Evolutionary conservation across 768 basidiomycete genomes (phyloP).

Genomic region (Baorangia bicolor): DNA sequence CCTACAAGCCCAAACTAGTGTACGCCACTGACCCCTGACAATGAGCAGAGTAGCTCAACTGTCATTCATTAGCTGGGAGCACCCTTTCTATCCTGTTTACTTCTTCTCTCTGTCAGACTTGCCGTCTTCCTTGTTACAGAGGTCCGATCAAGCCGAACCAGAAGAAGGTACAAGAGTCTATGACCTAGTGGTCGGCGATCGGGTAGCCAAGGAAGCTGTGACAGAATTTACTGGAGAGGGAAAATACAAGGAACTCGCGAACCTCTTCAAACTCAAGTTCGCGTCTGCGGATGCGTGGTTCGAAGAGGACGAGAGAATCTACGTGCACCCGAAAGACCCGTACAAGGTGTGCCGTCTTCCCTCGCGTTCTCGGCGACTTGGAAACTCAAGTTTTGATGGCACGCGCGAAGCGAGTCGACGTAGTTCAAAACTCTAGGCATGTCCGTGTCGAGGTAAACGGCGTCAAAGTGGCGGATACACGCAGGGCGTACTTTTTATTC

Average conservation of each 20-base stretch:
- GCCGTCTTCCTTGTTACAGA: conserved; percentile 40
- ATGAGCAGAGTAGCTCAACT: neutral
- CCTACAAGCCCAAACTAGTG: conserved; percentile 58
- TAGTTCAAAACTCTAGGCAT: conserved; percentile 58
- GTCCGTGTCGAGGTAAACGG: conserved; percentile 60
- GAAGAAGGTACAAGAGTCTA: conserved; percentile 38
- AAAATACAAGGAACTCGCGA: conserved; percentile 39
- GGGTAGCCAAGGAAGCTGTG: conserved; percentile 40
- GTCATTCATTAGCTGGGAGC: conserved; percentile 49
- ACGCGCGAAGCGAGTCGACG: conserved; percentile 52
- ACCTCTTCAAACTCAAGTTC: conserved; percentile 50
- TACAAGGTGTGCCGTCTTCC: conserved; percentile 53
- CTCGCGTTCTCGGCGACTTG: too few species aligned
- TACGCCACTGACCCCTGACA: conserved; percentile 33
- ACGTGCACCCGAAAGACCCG: conserved; percentile 62
- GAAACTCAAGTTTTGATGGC: neutral
- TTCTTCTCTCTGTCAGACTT: conserved; percentile 51
- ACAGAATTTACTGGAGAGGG: conserved; percentile 30
- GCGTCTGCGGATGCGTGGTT: conserved; percentile 61
- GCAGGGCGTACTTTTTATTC: conserved; percentile 51
- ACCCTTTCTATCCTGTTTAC: conserved; percentile 51
- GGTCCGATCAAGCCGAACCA: conserved; percentile 28
- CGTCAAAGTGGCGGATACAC: conserved; percentile 61
- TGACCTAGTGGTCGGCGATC: conserved; percentile 46
- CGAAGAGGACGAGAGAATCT: conserved; percentile 65